phyloP scores from a whole-genome alignment of 106 monocot species.

The Allium sativum region DNA sequence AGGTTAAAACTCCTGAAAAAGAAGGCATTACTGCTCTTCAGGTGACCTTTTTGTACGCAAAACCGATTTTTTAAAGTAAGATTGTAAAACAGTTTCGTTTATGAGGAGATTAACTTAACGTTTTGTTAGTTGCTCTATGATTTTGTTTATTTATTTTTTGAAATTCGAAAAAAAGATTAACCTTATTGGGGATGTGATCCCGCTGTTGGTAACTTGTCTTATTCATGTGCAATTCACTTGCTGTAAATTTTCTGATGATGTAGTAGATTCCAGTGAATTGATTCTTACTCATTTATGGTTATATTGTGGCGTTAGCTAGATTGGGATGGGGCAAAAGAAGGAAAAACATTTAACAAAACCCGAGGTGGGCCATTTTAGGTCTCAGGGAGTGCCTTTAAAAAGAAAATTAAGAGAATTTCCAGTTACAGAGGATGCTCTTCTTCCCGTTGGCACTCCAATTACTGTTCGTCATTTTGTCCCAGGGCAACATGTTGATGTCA shows the following conservation, averaged over 20 bases:
- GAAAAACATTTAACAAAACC: slow-evolving; percentile 87
- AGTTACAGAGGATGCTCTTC: slow-evolving; percentile 90
- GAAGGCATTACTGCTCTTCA: slow-evolving; percentile 75
- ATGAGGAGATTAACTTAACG: too few relatives aligned
- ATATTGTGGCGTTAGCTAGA: slow-evolving; percentile 25
- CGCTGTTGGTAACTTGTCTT: too few relatives aligned
- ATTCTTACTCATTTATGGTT: background rate
- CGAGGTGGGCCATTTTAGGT: slow-evolving; percentile 86
- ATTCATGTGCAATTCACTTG: too few relatives aligned
- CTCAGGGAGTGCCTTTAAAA: slow-evolving; percentile 81
- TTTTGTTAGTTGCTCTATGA: too few relatives aligned
- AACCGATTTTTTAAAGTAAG: too few relatives aligned
- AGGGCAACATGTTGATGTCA: slow-evolving; percentile 87
- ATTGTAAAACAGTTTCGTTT: too few relatives aligned
- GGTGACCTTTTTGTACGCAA: slow-evolving; percentile 20
- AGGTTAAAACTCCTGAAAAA: slow-evolving; percentile 84
- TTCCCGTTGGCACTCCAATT: slow-evolving; percentile 85
- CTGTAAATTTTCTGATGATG: too few relatives aligned
- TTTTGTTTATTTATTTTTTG: too few relatives aligned
- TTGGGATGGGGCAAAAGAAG: slow-evolving; percentile 94
- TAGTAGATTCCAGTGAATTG: too few relatives aligned
- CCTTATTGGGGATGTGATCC: too few relatives aligned
- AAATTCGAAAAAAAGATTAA: too few relatives aligned
- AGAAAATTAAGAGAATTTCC: slow-evolving; percentile 92
- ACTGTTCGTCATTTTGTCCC: slow-evolving; percentile 91